Evolutionary conservation across 2,329 filamentous ascomycete species (phyloP).

Genomic region (Diaporthe destruens): DNA sequence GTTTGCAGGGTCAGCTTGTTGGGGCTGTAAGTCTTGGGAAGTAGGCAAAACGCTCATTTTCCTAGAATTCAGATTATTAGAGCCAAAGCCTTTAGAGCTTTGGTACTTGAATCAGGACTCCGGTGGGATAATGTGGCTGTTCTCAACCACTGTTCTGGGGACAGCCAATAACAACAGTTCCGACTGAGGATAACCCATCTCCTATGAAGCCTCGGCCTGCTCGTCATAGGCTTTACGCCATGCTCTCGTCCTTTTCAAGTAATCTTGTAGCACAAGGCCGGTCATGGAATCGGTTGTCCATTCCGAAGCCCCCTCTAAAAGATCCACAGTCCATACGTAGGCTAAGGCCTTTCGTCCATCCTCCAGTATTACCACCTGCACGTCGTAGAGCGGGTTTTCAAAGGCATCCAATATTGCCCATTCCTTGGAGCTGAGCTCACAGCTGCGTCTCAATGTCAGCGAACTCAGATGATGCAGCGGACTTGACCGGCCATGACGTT

Average conservation of each 20-base stretch:
- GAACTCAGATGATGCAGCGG: neutral
- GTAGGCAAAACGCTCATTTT: neutral
- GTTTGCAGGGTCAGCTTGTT: neutral
- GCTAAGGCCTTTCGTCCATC: constrained; percentile 22
- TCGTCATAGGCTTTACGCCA: constrained; percentile 24
- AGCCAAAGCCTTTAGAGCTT: neutral
- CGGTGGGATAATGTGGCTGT: neutral
- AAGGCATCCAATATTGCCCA: constrained; percentile 40
- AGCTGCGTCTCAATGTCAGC: neutral
- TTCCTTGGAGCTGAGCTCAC: constrained; percentile 26
- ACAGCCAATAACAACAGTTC: no score
- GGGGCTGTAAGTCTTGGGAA: neutral
- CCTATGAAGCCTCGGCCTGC: neutral
- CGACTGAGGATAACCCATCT: neutral
- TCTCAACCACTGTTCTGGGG: neutral
- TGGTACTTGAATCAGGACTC: neutral
- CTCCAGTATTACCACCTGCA: constrained; percentile 29
- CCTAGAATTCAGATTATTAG: neutral
- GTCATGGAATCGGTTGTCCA: constrained; percentile 19
- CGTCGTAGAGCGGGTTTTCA: constrained; percentile 39
- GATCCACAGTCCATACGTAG: constrained; percentile 25
- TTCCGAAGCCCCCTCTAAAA: neutral
- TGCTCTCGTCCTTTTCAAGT: neutral
- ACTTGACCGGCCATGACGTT: neutral
- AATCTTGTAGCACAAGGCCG: neutral